These are phyloP conservation scores for Limnanthes douglasii DNA, from an alignment of 345 rosid genomes.

Conservation along the genomic window DNA sequence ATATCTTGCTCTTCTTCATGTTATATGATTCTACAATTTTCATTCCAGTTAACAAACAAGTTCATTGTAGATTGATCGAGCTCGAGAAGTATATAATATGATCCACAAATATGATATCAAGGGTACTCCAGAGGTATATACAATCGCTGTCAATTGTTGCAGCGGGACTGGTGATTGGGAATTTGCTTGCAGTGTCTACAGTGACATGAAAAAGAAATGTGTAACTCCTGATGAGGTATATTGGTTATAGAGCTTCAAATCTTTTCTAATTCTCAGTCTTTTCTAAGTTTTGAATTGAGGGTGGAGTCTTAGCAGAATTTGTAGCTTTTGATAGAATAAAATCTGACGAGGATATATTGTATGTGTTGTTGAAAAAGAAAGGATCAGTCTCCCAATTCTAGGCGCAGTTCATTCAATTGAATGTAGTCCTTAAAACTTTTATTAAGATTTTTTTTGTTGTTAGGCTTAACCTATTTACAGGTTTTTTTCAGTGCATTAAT, in stretches of 20 bases:
- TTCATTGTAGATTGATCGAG: conserved; percentile 57
- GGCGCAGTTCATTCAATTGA: background rate
- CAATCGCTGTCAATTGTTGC: conserved; percentile 69
- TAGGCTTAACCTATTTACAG: conserved; percentile 25
- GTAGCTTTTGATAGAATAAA: background rate
- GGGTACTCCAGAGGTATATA: conserved; percentile 93
- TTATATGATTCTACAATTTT: conserved; percentile 4
- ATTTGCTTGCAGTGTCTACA: conserved; percentile 51
- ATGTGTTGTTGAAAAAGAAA: background rate
- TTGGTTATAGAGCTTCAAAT: conserved; percentile 1
- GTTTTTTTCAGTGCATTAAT: conserved; percentile 79
- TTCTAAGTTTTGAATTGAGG: conserved; percentile 2
- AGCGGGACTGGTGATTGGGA: conserved; percentile 87
- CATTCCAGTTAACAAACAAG: conserved; percentile 5
- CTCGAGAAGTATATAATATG: conserved; percentile 72
- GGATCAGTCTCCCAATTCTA: background rate
- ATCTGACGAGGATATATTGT: background rate
- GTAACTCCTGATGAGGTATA: conserved; percentile 81
- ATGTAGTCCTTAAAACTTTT: background rate
- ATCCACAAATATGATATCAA: conserved; percentile 46
- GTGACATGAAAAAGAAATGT: conserved; percentile 59
- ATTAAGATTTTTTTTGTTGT: too few relatives aligned
- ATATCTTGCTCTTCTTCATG: conserved; percentile 4
- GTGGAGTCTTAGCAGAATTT: background rate
- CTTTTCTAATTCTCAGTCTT: conserved; percentile 2